Evolutionary conservation across 2,329 filamentous ascomycete genomes (phyloP).

Genomic region (Penicillium sp.): DNA sequence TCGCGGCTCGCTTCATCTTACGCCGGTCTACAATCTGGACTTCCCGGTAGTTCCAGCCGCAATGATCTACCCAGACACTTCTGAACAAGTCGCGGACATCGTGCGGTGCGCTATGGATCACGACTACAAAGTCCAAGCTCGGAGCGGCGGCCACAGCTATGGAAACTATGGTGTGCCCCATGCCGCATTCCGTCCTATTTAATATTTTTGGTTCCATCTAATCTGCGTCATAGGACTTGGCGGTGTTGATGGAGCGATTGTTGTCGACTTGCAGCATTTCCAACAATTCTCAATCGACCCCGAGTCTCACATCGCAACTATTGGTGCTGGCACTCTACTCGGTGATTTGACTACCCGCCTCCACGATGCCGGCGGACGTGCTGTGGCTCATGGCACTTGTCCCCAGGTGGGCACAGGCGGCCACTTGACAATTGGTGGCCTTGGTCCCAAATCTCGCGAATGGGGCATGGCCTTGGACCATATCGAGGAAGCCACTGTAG

Average conservation of each 20-base stretch:
- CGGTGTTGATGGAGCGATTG: slow-evolving; percentile 35
- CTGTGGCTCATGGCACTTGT: slow-evolving; percentile 45
- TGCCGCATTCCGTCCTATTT: neutral
- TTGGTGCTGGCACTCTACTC: slow-evolving; percentile 41
- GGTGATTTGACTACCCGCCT: slow-evolving; percentile 39
- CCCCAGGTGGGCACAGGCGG: slow-evolving; percentile 46
- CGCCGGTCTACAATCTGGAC: slow-evolving; percentile 32
- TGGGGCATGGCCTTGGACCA: slow-evolving; percentile 59
- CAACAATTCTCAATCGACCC: slow-evolving; percentile 38
- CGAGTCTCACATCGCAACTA: slow-evolving; percentile 35
- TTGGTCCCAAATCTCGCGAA: slow-evolving; percentile 48
- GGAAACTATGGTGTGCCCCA: slow-evolving; percentile 47
- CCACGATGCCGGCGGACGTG: slow-evolving; percentile 33
- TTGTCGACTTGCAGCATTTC: slow-evolving; percentile 38
- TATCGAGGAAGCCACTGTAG: slow-evolving; percentile 54
- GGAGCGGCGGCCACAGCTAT: slow-evolving; percentile 30
- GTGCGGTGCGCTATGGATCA: slow-evolving; percentile 22
- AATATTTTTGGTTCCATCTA: neutral
- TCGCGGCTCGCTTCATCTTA: slow-evolving; percentile 23
- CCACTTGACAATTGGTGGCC: slow-evolving; percentile 46
- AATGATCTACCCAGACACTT: slow-evolving; percentile 21
- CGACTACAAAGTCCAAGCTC: slow-evolving; percentile 24
- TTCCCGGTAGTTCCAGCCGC: slow-evolving; percentile 25
- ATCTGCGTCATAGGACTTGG: slow-evolving; percentile 32
- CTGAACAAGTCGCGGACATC: slow-evolving; percentile 21